A percentile compares a stretch with the other conserved stretches of the same genome.
phyloP scores from a whole-genome alignment of 1,284 basidiomycete species.

The Sporisorium sorghi region DNA sequence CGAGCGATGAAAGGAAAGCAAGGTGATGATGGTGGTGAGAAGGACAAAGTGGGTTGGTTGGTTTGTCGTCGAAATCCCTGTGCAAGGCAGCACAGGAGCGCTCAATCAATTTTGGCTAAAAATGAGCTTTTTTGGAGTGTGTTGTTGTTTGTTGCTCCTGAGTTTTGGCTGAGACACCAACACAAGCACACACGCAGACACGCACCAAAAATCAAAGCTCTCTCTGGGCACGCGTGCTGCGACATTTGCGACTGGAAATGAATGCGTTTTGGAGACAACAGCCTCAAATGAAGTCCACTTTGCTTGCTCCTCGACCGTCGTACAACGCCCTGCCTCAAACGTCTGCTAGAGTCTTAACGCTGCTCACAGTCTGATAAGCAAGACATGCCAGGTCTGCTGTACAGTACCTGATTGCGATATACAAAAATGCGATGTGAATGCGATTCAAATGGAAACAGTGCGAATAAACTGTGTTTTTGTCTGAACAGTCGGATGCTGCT shows the following conservation, averaged over 20 bases:
- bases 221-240: too few relatives aligned
- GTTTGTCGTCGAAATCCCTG: neutral
- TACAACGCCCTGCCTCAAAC: too few relatives aligned
- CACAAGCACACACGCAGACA: neutral
- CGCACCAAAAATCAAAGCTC: too few relatives aligned
- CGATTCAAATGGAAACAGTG: neutral
- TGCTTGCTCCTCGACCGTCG: too few relatives aligned
- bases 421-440: neutral
- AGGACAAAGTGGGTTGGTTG: constrained; percentile 1
- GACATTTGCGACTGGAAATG: too few relatives aligned
- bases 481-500: neutral
- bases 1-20: neutral
- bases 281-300: neutral
- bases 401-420: neutral
- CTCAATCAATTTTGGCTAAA: constrained; percentile 1
- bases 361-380: neutral
- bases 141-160: constrained; percentile 4
- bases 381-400: neutral
- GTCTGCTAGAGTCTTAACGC: neutral
- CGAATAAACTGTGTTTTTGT: neutral
- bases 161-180: constrained; percentile 7
- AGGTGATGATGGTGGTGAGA: constrained; percentile 17
- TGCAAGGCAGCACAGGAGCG: constrained; percentile 1
- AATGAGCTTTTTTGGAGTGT: neutral
- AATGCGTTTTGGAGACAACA: constrained; percentile 6